Base-by-base conservation (phyloP, 2,329 filamentous ascomycete genomes). In the Aspergillus niger region DNA sequence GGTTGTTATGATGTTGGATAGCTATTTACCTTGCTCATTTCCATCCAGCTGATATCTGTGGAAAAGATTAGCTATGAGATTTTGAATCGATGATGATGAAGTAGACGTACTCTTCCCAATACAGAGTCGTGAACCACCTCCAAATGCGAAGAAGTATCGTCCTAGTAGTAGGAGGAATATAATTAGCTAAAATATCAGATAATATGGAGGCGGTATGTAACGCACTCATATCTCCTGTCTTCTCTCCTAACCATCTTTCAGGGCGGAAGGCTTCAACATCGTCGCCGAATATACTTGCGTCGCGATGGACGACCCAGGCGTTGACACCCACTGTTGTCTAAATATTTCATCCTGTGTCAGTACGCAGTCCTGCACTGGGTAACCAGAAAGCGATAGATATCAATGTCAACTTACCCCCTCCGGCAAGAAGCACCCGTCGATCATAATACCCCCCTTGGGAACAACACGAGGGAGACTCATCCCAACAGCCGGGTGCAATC, bases 241-340 rank as follows among this genome's bases (percentile, higher is more conserved):
- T 61, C 22, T 59, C 47, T 5, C 55, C 53, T 11, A 68, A 55
- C 75, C 76, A 78, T 15, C 76, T 65, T 20, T 71, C 67, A 1
- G 75, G 75, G 20, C 73, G 72, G 59, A 73, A 78, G 5, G 63
- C 38, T 8, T 66, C 55, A 13, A 70, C 70, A 54, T 78, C 74
- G 1, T 64, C 50, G 26, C 75, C 75, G 61, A 74, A 77, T 10
- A 75, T 50, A 15, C 65, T 63, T 7, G 61, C 58, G 38, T 67
- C 65, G 8, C 66, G 68, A 55, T 77, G 75, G 43, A 76, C 68
- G 0, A 72, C 73, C 72, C 63, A 77, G 24, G 70, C 66, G 48
- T 72, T 74, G 26, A 75, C 63, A 22, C 66, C 69, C 5, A 76
- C 61, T 5, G 70, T 64, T 3, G 66, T 69, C 67, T 69, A 50